A percentile compares a stretch with the other conserved stretches of the same genome.
Evolutionary conservation across 805 yeast species (phyloP).

Genomic region (Suhomyces sp.): DNA sequence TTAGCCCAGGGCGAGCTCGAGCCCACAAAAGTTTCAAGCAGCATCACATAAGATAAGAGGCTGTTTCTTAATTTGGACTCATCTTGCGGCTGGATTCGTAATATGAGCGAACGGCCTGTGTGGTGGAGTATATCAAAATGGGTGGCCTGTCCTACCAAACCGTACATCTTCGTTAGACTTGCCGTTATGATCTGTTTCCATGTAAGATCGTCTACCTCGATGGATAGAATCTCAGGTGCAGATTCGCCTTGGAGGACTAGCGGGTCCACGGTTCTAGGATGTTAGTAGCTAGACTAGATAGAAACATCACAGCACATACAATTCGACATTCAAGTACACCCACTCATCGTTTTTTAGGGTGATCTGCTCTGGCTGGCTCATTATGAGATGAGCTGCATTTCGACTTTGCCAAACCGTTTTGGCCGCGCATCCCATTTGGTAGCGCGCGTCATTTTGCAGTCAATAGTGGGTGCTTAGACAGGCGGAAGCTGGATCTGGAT

Average conservation of each 20-base stretch:
- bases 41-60: conserved; percentile 29
- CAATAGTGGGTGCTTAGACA: background rate
- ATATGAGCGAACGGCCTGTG: conserved; percentile 9
- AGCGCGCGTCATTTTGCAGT: background rate
- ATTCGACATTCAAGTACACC: conserved; percentile 13
- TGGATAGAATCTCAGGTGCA: background rate
- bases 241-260: conserved; percentile 1
- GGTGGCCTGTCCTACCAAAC: conserved; percentile 17
- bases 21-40: conserved; percentile 24
- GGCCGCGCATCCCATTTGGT: background rate
- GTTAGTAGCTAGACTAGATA: conserved; percentile 8
- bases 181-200: conserved; percentile 17
- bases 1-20: conserved; percentile 9
- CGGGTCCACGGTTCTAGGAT: conserved; percentile 7
- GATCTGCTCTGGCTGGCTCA: background rate
- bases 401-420: background rate
- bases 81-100: conserved; percentile 32
- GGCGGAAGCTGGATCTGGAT: conserved; percentile 29
- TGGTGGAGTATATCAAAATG: conserved; percentile 15
- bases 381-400: background rate
- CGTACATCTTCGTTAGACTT: conserved; percentile 14
- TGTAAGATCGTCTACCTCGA: conserved; percentile 12
- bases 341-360: conserved; percentile 7
- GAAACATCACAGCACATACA: conserved; percentile 10
- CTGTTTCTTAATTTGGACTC: conserved; percentile 27